Percentiles rank a stretch among this genome's conserved stretches.
Evolutionary conservation across 768 basidiomycete species (phyloP).

Genomic region (Mycena sanguinolenta): DNA sequence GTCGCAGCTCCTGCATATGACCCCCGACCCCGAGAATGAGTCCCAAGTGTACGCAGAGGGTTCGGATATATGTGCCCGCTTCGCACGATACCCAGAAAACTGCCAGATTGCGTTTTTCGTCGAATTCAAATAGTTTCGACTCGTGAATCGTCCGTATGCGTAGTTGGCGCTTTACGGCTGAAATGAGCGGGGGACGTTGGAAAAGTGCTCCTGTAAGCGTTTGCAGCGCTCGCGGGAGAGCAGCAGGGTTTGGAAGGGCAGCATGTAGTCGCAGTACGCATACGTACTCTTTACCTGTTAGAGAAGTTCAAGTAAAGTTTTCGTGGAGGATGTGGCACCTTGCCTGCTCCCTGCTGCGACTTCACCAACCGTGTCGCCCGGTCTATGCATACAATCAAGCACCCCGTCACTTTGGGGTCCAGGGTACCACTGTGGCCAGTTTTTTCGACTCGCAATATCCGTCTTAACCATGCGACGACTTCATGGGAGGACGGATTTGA

Average conservation of each 20-base stretch:
- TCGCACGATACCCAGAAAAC: constrained; percentile 99
- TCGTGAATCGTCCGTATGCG: constrained; percentile 98
- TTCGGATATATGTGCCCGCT: constrained; percentile 96
- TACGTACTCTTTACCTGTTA: constrained; percentile 96
- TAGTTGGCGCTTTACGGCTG: constrained; percentile 97
- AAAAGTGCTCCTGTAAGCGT: constrained; percentile 98
- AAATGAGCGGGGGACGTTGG: constrained; percentile 98
- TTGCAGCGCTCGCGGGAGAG: constrained; percentile 93
- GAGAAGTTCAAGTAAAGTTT: background rate
- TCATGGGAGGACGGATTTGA: constrained; percentile 99
- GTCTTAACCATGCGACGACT: constrained; percentile 98
- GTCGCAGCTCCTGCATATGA: constrained; percentile 99
- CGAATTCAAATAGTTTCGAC: constrained; percentile 95
- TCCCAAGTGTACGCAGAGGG: constrained; percentile 97
- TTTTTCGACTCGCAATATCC: constrained; percentile 97
- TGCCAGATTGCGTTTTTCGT: constrained; percentile 95
- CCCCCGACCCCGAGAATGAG: constrained; percentile 95
- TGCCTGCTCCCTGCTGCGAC: constrained; percentile 97
- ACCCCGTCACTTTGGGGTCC: constrained; percentile 99
- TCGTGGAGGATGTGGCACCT: constrained; percentile 41
- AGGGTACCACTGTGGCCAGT: constrained; percentile 99
- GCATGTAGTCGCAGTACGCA: constrained; percentile 95
- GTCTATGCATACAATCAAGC: constrained; percentile 98
- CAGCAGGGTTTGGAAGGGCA: constrained; percentile 81
- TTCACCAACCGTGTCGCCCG: constrained; percentile 98